A percentile compares a stretch with the other conserved stretches of the same genome.
Conservation (phyloP, 768 basidiomycete species). For the Suillus decipiens region DNA sequence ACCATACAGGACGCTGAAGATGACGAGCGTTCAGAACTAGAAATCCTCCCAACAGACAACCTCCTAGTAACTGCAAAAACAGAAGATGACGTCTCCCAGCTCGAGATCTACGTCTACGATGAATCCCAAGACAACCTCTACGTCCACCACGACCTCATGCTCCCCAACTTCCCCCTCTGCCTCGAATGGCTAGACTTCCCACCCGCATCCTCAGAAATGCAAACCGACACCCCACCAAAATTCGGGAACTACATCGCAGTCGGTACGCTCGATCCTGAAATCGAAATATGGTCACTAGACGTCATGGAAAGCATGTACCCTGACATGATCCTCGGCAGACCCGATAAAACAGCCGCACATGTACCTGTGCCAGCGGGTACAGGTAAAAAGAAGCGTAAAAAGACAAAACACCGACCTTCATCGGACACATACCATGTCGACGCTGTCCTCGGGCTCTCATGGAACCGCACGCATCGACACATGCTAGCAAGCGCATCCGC, state of each 20-base stretch:
- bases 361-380: constrained; percentile 81
- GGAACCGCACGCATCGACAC: constrained; percentile 91
- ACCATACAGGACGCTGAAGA: constrained; percentile 64
- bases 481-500: constrained; percentile 91
- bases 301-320: constrained; percentile 94
- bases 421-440: constrained; percentile 85
- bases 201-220: constrained; percentile 53
- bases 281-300: constrained; percentile 98
- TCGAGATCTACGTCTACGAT: constrained; percentile 96
- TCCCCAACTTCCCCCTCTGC: constrained; percentile 96
- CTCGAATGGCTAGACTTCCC: constrained; percentile 99
- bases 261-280: constrained; percentile 95
- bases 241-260: constrained; percentile 94
- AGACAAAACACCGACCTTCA: constrained; percentile 63
- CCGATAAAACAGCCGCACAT: constrained; percentile 79
- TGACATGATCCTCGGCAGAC: constrained; percentile 85
- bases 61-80: constrained; percentile 92
- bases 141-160: constrained; percentile 96
- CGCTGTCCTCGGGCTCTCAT: constrained; percentile 88
- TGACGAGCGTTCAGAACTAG: constrained; percentile 86
- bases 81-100: constrained; percentile 93
- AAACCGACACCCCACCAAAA: constrained; percentile 32
- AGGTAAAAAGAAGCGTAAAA: constrained; percentile 96
- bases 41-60: constrained; percentile 89
- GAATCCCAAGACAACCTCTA: constrained; percentile 90